A percentile compares a stretch with the other conserved stretches of the same genome.
These are phyloP conservation scores for Eutrema heterophyllum DNA, from an alignment of 345 rosid species.

Conservation along the genomic window DNA sequence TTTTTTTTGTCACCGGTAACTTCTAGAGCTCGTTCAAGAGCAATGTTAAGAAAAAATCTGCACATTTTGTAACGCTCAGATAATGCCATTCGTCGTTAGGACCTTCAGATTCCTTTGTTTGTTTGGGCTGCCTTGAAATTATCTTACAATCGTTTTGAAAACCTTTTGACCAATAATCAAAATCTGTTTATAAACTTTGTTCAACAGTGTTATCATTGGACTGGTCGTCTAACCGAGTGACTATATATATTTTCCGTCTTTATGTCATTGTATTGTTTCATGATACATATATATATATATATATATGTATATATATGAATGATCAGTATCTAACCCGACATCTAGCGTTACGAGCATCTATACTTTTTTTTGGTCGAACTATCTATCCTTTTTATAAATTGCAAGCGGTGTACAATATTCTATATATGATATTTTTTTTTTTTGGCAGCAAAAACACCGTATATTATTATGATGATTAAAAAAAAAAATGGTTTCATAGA, in stretches of 20 bases:
- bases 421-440: too few relatives aligned
- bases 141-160: background rate
- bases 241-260: background rate
- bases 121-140: background rate
- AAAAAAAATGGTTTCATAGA: too few relatives aligned
- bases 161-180: background rate
- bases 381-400: too few relatives aligned
- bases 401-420: too few relatives aligned
- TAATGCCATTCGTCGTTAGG: background rate
- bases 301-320: too few relatives aligned
- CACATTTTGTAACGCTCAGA: background rate
- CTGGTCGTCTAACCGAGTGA: background rate
- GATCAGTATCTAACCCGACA: background rate
- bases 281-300: too few relatives aligned
- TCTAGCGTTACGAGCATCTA: background rate
- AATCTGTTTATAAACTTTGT: background rate
- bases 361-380: too few relatives aligned
- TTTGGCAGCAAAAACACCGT: too few relatives aligned
- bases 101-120: background rate
- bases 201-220: background rate
- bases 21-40: background rate
- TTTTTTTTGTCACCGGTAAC: background rate
- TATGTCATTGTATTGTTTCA: background rate
- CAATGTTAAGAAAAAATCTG: background rate
- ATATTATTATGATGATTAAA: too few relatives aligned